Base-by-base conservation (phyloP, 805 yeast genomes). In the Metschnikowia shivogae region DNA sequence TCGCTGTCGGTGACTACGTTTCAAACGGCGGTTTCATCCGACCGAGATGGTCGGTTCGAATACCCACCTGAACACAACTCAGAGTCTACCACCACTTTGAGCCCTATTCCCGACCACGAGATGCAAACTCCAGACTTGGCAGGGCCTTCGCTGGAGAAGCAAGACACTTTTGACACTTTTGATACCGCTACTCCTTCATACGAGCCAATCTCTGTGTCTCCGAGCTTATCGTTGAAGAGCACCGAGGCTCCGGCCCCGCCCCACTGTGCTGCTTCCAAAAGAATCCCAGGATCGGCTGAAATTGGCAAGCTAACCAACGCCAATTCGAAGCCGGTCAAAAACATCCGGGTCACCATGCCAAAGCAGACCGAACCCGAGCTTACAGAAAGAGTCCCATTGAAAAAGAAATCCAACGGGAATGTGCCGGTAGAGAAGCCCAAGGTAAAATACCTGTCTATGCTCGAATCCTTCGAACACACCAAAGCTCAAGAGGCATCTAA, bases 1-100 rank as follows among this genome's bases (percentile, higher is more conserved):
- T 67, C 73, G 27, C 76, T 74, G 5, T 65, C 72, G 6, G 65
- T 71, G 57, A 64, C 65, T 49, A 73, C 74, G 11, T 58, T 71
- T 46, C 75, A 70, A 48, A 39, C 42, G 17, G 42, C 42, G 17
- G 13, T 28, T 9, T 38, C 42, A n/a, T 12, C 19, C 3, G 35
- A 31, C 9, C 20, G 30, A n/a, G n/a, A 12, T 20, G 27, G 40
- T 5, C 28, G 28, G 10, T 37, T 29, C 12, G 40, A 37, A 9
- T 28, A 37, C 28, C 40, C 33, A 6, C 12, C 34, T 9, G 40
- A 37, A 19, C 26, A 36, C 30, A 10, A 17, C 19, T 37, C 40
- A 28, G 40, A 32, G 6, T 37, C 40, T 7, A 33, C 40, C 14
- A 30, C 17, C 13, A 37, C 40, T 11, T 37, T 37, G 40, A 37